Evolutionary conservation across 331 rosid species (phyloP), one percentile per base, ranked within the genome.

Genomic region (Pyracantha coccinea): DNA sequence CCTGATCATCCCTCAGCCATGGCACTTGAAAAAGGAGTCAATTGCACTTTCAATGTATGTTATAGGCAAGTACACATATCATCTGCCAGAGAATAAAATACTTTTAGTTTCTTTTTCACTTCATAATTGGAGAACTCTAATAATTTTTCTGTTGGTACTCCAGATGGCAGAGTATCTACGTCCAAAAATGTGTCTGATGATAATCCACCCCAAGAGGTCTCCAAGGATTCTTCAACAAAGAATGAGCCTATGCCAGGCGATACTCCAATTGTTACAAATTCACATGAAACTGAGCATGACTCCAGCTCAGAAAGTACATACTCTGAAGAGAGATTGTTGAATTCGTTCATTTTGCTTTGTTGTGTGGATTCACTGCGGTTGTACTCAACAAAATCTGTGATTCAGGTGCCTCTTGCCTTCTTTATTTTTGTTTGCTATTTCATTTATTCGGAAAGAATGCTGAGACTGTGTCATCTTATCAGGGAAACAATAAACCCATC

Each of bases 21-120:
- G 89, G 80, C 83, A 84, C 66, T 25, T 89, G 85, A 90, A 87
- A 84, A 87, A 89, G 85, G 92, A 92, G 79, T 85, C 96, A 44
- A 74, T 90, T 83, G 92, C 93, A 77, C 70, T 95, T 84, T 89
- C 99, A 88, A 87, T 95, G 92, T 92, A 92, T 86, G 91, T 95
- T 71, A 83, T 92, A 92, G 99, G 99, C 97, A 90, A 95, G 99
- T 95, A 85, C 79, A 74, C 55, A 55, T 75, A 85, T 80, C 87
- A 53, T 82, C 81, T 53, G 31, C 64, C 31, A 71, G 68, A 62
- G 28, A 38, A 59, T 62, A 8, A 45, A 47, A 66, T 27, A 59
- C 61, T 78, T 78, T 1, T 50, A 61, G 14, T 12, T 61, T 78
- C 54, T 24, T 27, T 79, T 71, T 38, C 52, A 44, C 72, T 62